Base-by-base conservation (phyloP, 1,139 yeast species). In the Blastobotrys apis region DNA sequence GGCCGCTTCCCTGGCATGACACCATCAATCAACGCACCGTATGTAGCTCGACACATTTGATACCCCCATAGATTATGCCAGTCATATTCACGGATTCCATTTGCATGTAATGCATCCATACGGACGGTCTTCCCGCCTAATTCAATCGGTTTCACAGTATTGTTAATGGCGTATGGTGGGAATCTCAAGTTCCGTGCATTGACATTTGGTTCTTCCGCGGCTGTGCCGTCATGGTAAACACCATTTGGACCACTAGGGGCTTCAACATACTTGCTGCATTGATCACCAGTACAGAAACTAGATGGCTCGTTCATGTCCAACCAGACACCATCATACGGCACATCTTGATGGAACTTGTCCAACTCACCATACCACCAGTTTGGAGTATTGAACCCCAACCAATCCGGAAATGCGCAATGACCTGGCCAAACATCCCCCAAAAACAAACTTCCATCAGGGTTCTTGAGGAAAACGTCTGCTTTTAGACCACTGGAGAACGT, bases 231-330 rank as follows among this genome's bases (percentile, higher is more conserved):
- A 8, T 52, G 45, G n/a, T 49, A 25, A 4, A 61, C 48, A 2
- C 57, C 48, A 5, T 56, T 44, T 3, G 59, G 44, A 10, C 54
- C 36, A 3, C 5, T 8, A 3, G 27, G 34, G 2, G 41, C 44
- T 61, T 61, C 29, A 60, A 47, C 22, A 53, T 51, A 21, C 53
- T 52, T 47, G 55, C 57, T 16, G 58, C 62, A 21, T 45, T 49
- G 20, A 63, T 66, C 48, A 53, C 57, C 26, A 44, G 47, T 22
- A 54, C 69, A 64, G 57, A 65, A 66, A 4, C 65, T 57, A 8
- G 65, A 56, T 1, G 58, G 66, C 47, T 66, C 70, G 47, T 66
- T 65, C 69, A 66, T 66, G 48, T 66, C 71, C 17, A 60, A 47
- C 71, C 71, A 66, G 29, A 66, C 53, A 22, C 70, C 70, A 47